Percentiles rank a stretch among this genome's conserved stretches.
phyloP scores from a whole-genome alignment of 2,329 filamentous ascomycete species.

The Grosmannia serpens region DNA sequence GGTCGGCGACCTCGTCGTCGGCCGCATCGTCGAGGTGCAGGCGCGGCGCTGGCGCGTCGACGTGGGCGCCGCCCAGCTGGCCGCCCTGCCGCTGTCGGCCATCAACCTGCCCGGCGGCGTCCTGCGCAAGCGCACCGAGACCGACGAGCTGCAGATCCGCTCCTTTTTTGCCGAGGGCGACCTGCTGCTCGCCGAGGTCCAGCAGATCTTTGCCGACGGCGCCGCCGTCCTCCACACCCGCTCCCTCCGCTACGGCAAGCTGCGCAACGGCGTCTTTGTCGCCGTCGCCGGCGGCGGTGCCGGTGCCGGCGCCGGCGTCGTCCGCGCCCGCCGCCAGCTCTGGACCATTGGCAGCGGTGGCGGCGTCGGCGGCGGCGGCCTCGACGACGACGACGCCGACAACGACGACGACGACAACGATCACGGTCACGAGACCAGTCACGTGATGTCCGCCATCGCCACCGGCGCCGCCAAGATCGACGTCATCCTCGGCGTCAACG shows the following conservation, averaged over 20 bases:
- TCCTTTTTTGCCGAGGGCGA: slow-evolving; percentile 97
- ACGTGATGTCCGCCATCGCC: slow-evolving; percentile 1
- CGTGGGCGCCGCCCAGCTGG: slow-evolving; percentile 76
- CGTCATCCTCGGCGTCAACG: slow-evolving; percentile 86
- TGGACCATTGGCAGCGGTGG: slow-evolving; percentile 62
- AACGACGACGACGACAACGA: slow-evolving; percentile 86
- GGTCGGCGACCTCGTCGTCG: slow-evolving; percentile 91
- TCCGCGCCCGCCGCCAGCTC: slow-evolving; percentile 72
- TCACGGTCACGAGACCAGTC: slow-evolving; percentile 32
- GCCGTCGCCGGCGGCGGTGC: slow-evolving; percentile 70
- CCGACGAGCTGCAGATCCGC: slow-evolving; percentile 92
- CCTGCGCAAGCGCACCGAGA: slow-evolving; percentile 79
- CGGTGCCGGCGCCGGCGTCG: slow-evolving; percentile 77
- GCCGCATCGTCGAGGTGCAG: slow-evolving; percentile 91
- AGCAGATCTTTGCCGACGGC: slow-evolving; percentile 77
- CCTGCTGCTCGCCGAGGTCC: slow-evolving; percentile 86
- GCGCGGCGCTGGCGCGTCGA: slow-evolving; percentile 90
- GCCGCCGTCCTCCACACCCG: slow-evolving; percentile 82
- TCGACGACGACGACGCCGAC: slow-evolving; percentile 66
- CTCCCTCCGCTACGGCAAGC: slow-evolving; percentile 84
- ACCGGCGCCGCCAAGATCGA: slow-evolving; percentile 56
- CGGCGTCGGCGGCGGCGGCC: slow-evolving; percentile 55
- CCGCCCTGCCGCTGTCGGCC: slow-evolving; percentile 70
- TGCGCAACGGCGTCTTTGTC: slow-evolving; percentile 85
- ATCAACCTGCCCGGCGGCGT: slow-evolving; percentile 96